These are phyloP conservation scores for Metschnikowia kunwiensis DNA, from an alignment of 805 yeast species.

Conservation along the genomic window DNA sequence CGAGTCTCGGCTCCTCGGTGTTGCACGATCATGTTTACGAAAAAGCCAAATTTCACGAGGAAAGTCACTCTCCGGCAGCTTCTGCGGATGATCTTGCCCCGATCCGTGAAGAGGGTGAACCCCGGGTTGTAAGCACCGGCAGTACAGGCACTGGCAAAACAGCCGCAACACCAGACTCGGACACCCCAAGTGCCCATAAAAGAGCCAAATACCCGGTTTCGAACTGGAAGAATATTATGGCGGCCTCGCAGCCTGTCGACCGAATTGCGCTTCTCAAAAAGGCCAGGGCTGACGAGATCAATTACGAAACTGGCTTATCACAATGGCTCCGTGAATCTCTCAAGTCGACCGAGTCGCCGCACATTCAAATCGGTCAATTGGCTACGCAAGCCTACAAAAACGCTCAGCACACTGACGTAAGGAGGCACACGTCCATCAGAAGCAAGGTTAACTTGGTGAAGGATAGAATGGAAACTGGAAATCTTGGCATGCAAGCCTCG, in stretches of 20 bases:
- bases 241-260: constrained; percentile 39
- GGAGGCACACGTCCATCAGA: constrained; percentile 39
- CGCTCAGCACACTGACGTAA: constrained; percentile 54
- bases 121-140: neutral
- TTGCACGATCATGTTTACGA: constrained; percentile 13
- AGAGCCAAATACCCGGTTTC: constrained; percentile 29
- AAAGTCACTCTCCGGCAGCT: constrained; percentile 5
- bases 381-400: constrained; percentile 66
- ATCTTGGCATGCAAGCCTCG: constrained; percentile 48
- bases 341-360: constrained; percentile 33
- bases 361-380: constrained; percentile 47
- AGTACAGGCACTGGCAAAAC: neutral
- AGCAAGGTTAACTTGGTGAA: constrained; percentile 55
- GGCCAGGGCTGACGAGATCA: constrained; percentile 41
- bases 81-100: constrained; percentile 9
- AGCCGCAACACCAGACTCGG: neutral
- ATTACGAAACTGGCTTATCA: constrained; percentile 55
- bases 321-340: constrained; percentile 52
- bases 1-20: constrained; percentile 13
- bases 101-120: constrained; percentile 2
- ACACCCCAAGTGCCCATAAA: neutral
- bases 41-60: constrained; percentile 14
- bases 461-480: constrained; percentile 43
- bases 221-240: constrained; percentile 42
- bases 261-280: constrained; percentile 41